Evolutionary conservation across 768 basidiomycete species (phyloP), one percentile per base, ranked within the genome.

Genomic region (Suillus bovinus): DNA sequence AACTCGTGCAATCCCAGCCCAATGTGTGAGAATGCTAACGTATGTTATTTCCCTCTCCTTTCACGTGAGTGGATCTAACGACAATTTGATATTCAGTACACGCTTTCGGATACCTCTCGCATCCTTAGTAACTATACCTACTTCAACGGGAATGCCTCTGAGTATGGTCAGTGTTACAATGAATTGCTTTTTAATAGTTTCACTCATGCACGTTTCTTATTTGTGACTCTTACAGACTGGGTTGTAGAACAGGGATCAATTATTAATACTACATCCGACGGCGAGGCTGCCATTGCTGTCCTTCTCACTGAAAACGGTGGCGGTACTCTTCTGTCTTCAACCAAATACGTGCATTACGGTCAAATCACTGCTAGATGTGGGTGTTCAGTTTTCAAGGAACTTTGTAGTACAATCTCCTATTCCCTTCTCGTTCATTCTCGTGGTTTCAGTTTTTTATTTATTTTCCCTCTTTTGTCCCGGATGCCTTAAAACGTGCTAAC

Each of bases 271-370:
- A 87, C 87, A 64, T 76, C 81, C 3, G 78, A 81, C 31, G 84
- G 83, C 36, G 70, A 67, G 56, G 85, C 88, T 16, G 90, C 89
- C 68, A 79, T 93, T 46, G 88, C 80, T 20, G 71, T 94, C 72
- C 74, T 84, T 27, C 83, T 94, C 47, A 89, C 89, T 0, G 71
- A 93, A 70, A 72, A 75, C 5, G 89, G 90, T 63, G 88, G 89
- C 36, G 93, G 94, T 22, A 94, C 88, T 6, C 83, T 89, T 47
- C 67, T 95, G 53, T 90, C 89, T 5, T 89, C 89, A 27, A 94
- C 93, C 2, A 84, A 86, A 46, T 94, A 93, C 70, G 75, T 94
- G 3, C 87, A 93, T 72, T 94, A 94, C 67, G 93, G 93, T 39
- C 86, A 78, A 14, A 82, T 94, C 67, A 90, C 88, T 39, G 79